Conservation (phyloP, 2,329 filamentous ascomycete genomes). For the Aspergillus fijiensis region DNA sequence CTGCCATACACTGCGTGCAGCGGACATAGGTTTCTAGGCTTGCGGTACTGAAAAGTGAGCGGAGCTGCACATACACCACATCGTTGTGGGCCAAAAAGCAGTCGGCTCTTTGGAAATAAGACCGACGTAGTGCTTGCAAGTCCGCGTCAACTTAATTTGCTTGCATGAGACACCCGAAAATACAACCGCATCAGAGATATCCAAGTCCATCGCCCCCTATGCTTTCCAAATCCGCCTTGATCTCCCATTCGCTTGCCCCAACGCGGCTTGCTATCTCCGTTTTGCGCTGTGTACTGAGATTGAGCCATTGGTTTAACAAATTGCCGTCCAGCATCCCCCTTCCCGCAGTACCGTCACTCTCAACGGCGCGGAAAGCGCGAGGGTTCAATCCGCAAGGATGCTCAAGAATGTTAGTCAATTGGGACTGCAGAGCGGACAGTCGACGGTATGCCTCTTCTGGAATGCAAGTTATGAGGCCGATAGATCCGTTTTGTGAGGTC, state of each 20-base stretch:
- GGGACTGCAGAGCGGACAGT: conserved; percentile 75
- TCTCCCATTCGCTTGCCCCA: conserved; percentile 65
- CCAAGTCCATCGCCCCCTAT: conserved; percentile 64
- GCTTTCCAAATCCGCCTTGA: conserved; percentile 68
- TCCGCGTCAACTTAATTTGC: neutral
- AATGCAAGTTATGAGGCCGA: conserved; percentile 75
- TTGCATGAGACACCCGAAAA: neutral
- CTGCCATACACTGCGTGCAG: neutral
- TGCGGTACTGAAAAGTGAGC: no score
- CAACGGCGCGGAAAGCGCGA: conserved; percentile 67
- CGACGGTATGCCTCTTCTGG: conserved; percentile 80
- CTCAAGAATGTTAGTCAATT: conserved; percentile 73
- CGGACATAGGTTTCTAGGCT: no score
- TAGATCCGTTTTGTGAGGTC: conserved; percentile 70
- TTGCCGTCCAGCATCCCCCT: conserved; percentile 75
- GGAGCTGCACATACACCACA: no score
- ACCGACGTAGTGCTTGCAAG: neutral
- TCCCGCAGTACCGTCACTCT: conserved; percentile 51
- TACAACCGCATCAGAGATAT: conserved; percentile 32
- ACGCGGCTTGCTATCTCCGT: conserved; percentile 73
- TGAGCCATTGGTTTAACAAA: conserved; percentile 72
- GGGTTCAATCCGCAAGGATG: conserved; percentile 81
- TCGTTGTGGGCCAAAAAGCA: neutral
- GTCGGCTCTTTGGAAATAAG: neutral
- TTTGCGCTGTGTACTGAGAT: conserved; percentile 69